Evolutionary conservation across 2,329 filamentous ascomycete species (phyloP), one percentile per base, ranked within the genome.

Genomic region (Ophiostoma sp.): DNA sequence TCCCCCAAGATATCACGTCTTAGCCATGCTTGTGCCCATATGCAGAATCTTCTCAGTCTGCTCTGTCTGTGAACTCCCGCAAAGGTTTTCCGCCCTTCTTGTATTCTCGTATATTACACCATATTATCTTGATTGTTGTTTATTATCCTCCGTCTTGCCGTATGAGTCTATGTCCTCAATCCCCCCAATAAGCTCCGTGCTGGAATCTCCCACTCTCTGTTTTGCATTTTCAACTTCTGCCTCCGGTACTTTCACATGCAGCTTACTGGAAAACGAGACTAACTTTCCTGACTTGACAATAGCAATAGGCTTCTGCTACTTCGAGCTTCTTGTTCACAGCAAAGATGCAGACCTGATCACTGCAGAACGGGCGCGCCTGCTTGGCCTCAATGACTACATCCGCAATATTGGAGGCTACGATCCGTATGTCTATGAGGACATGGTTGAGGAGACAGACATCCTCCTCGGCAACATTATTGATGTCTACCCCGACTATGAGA

Each of bases 291-390:
- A 27, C 27, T 27, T 64, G 47, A 64, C 41, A 14, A 27, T 27
- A 98, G 95, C 94, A 66, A 90, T 97, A 76, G 93, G 89, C 38
- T 99, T 96, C 78, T 89, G 88, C 72, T 98, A 97, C 78, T 97
- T 96, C 76, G 95, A 99, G 79, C 89, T 87, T 63, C 83, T 98
- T 67, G 82, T 94, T 74, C 85, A 87, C 72, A 80, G 85, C 64
- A 87, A 86, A 73, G 87, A 92, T 76, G 80, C 81, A 69, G 80
- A 81, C 71, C 86, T 87, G 73, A 82, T 96, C 69, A 82, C 88
- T 47, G 84, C 84, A 72, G 94, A 98, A 78, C 81, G 87, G 68
- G 83, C 84, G 38, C 89, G 94, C 47, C 83, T 98, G 67, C 86
- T 83, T 70, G 88, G 85, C 41, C 82, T 97, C 72, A 89, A 87